Percentiles rank a stretch among this genome's conserved stretches.
phyloP scores from a whole-genome alignment of 2,329 filamentous ascomycete species.

The Colletotrichum tamarilloi region DNA sequence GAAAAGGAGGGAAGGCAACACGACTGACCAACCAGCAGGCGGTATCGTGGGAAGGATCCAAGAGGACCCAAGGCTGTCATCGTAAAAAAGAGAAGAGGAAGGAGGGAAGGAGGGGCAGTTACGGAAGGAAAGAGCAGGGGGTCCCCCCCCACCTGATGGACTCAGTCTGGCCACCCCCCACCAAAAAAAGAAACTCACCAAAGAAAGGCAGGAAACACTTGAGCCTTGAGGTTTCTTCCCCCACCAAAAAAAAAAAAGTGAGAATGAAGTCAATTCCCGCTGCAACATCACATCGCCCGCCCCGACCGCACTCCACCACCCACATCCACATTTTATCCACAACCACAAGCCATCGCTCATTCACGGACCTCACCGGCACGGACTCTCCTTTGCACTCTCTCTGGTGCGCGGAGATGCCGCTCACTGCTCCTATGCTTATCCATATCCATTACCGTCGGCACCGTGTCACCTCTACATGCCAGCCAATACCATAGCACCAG shows the following conservation, averaged over 20 bases:
- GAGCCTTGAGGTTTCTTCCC: not conserved
- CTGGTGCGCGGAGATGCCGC: constrained; percentile 16
- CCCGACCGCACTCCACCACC: not conserved
- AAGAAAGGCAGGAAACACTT: not conserved
- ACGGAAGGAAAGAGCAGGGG: not conserved
- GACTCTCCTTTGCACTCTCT: not conserved
- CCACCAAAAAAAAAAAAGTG: constrained; percentile 3
- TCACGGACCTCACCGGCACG: constrained; percentile 4
- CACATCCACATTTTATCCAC: not conserved
- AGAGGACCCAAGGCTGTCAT: not conserved
- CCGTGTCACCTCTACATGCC: not conserved
- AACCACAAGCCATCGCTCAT: not conserved
- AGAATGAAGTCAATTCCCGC: not conserved
- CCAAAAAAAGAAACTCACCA: not conserved
- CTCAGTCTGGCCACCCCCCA: not conserved
- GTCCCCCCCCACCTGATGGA: constrained; percentile 2
- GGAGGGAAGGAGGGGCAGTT: not conserved
- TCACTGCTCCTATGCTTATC: constrained; percentile 4
- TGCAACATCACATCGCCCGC: constrained; percentile 23
- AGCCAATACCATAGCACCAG: not conserved
- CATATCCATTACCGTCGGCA: constrained; percentile 7
- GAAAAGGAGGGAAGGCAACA: not conserved
- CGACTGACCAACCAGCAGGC: not conserved
- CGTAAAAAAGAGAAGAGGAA: constrained; percentile 1
- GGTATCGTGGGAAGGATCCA: not conserved